Conservation (phyloP, 805 yeast genomes). For the Suhomyces sp. region DNA sequence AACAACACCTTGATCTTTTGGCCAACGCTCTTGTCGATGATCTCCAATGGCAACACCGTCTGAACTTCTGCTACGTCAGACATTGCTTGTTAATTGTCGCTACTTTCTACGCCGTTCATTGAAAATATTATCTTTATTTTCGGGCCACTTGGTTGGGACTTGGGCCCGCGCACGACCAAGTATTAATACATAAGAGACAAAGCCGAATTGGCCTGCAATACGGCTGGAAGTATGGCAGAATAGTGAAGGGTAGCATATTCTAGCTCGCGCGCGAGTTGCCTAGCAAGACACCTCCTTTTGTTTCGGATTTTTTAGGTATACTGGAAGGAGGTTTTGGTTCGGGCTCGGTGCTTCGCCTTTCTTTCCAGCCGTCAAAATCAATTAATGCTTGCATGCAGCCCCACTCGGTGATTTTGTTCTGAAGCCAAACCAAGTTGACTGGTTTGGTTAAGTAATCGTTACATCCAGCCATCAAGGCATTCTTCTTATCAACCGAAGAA, state of each 20-base stretch:
- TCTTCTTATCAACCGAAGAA: conserved; percentile 77
- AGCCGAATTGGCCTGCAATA: background rate
- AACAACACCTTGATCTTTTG: conserved; percentile 72
- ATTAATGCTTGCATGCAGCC: conserved; percentile 98
- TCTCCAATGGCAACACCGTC: conserved; percentile 66
- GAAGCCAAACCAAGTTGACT: conserved; percentile 89
- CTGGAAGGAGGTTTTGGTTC: background rate
- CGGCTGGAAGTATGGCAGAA: background rate
- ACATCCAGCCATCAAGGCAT: conserved; percentile 95
- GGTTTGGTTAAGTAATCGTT: conserved; percentile 96
- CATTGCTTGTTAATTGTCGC: background rate
- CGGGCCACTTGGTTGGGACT: background rate
- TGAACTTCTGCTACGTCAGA: conserved; percentile 5
- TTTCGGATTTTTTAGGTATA: background rate
- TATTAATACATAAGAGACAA: background rate
- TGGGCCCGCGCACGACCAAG: background rate
- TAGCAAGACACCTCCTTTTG: background rate
- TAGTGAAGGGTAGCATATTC: background rate
- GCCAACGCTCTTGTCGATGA: conserved; percentile 85
- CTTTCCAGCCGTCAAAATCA: conserved; percentile 89
- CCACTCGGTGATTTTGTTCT: conserved; percentile 94
- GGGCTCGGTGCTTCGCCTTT: conserved; percentile 10
- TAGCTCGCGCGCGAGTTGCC: background rate
- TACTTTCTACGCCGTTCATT: background rate
- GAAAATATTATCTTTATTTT: background rate